Base-by-base conservation (phyloP, 495 filamentous ascomycete species). In the Talaromyces trachyspermus region DNA sequence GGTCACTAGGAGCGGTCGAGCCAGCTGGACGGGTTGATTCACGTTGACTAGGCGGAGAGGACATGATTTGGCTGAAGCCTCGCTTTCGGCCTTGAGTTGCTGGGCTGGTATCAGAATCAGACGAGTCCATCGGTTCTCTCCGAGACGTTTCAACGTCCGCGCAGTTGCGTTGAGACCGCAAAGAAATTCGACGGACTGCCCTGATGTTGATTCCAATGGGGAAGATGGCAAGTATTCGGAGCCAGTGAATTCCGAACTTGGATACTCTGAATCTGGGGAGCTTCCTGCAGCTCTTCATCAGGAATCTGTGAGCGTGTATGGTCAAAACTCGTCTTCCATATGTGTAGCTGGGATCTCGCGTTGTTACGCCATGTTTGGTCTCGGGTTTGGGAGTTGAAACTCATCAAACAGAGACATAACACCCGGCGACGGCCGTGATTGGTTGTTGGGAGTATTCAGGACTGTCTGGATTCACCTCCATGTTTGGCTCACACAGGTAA, bases 281-380 rank as follows among this genome's bases (percentile, higher is more conserved):
- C 51, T 29, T 62, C 49, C 32, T 51, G 46, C 22, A 59, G 30
- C 30, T 52, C 53, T n/a, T 41, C 22, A 10, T 50, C 36, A 0
- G 61, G 52, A 17, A 63, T 57, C 23, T 58, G 30, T 7, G 54
- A 56, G 12, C 47, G 47, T 3, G 50, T 52, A 32, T 49, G 36
- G 20, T 60, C 54, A 35, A 61, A 65, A 24, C 41, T 57, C 0
- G 55, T 57, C 9, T 43, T 27, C 61, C 49, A 68, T n/a, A 41
- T 49, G 20, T 12, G 52, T 24, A 64, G 25, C 3, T 54, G 5
- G 5, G 36, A 25, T 45, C 40, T n/a, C 46, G 41, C 43, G 12
- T 39, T 19, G 49, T 68, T 62, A 24, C 61, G 53, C 64, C 55
- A 72, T 26, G 55, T 53, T 37, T 70, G 59, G 20, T 25, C 53